phyloP scores from a whole-genome alignment of 495 filamentous ascomycete genomes.

The Aspergillus bertholletiae region DNA sequence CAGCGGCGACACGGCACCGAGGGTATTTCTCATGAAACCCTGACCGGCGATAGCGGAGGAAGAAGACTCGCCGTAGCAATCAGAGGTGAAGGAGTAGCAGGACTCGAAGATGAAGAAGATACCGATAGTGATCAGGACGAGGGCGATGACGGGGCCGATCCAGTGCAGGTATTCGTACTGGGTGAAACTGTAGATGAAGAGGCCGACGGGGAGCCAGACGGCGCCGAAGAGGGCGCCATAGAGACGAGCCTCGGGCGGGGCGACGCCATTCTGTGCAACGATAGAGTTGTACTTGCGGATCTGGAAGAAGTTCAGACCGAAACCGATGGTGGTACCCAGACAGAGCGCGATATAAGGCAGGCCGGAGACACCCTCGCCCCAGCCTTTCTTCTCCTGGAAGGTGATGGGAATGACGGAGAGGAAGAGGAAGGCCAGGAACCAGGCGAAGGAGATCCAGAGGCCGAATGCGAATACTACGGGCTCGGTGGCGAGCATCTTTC shows the following conservation, averaged over 20 bases:
- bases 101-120: conserved; percentile 50
- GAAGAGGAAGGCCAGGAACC: conserved; percentile 74
- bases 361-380: conserved; percentile 59
- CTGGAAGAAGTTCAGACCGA: conserved; percentile 53
- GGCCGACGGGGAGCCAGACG: conserved; percentile 68
- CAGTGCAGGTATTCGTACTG: conserved; percentile 60
- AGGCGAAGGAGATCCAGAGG: conserved; percentile 70
- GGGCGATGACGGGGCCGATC: conserved; percentile 61
- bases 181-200: conserved; percentile 80
- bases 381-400: conserved; percentile 66
- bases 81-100: conserved; percentile 39
- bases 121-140: conserved; percentile 36
- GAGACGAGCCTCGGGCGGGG: conserved; percentile 51
- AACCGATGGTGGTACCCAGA: conserved; percentile 62
- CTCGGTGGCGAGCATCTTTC: conserved; percentile 71
- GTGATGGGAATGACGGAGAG: conserved; percentile 71
- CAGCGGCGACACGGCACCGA: conserved; percentile 48
- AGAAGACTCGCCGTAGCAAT: conserved; percentile 43
- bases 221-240: conserved; percentile 58
- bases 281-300: conserved; percentile 55
- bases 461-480: conserved; percentile 71
- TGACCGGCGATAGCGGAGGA: conserved; percentile 47
- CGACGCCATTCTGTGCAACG: conserved; percentile 54
- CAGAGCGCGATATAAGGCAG: conserved; percentile 72
- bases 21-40: conserved; percentile 46